Conservation (phyloP, 306 rosid species). For the Pueraria montana region DNA sequence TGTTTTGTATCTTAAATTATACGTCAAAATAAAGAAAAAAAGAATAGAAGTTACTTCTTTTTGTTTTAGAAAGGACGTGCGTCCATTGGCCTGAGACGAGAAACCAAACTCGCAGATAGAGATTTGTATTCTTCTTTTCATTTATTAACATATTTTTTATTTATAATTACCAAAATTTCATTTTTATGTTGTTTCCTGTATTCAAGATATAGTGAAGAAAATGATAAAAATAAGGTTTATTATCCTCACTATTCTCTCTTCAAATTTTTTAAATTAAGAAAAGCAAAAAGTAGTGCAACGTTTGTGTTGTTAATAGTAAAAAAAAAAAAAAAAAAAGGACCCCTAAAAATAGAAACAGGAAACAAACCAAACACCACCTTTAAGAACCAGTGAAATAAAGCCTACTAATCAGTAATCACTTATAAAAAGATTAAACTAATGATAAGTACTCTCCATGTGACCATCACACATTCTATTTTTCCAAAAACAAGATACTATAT, state of each 20-base stretch:
- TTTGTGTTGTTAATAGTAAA: neutral
- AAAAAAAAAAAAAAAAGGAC: neutral
- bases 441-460: slow-evolving; percentile 24
- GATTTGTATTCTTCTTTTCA: neutral
- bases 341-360: neutral
- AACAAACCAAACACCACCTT: slow-evolving; percentile 6
- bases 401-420: neutral
- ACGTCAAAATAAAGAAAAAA: too few species aligned
- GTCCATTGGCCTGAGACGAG: neutral
- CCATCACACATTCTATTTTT: slow-evolving; percentile 20
- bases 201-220: neutral
- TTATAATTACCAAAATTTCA: neutral
- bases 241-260: neutral
- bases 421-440: neutral
- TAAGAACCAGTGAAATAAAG: slow-evolving; percentile 27
- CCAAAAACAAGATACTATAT: neutral
- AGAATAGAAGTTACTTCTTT: too few species aligned
- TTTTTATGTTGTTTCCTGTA: neutral
- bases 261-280: neutral
- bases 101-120: neutral
- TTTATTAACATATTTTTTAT: neutral
- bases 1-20: neutral
- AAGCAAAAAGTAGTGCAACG: neutral
- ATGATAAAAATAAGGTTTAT: neutral
- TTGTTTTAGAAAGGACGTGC: neutral